Conservation (phyloP, 768 basidiomycete genomes). For the Boletus sensibilis region DNA sequence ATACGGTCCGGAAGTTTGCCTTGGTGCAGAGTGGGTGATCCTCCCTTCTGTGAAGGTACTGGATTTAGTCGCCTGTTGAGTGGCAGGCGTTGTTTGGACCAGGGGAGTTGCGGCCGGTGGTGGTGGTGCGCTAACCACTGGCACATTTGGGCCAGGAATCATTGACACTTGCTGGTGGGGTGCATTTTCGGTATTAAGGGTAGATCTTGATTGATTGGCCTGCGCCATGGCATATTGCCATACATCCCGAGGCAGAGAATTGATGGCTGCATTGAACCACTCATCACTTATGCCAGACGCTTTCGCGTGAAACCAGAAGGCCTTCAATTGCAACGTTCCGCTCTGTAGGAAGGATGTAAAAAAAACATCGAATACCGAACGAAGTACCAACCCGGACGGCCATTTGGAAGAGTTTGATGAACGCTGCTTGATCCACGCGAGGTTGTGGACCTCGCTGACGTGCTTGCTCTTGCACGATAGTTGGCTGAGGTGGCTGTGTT, state of each 20-base stretch:
- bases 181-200: background rate
- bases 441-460: background rate
- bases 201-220: background rate
- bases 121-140: background rate
- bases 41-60: background rate
- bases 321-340: constrained; percentile 13
- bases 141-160: background rate
- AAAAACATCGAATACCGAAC: background rate
- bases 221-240: constrained; percentile 12
- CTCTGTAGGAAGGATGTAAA: constrained; percentile 12
- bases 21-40: background rate
- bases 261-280: constrained; percentile 19
- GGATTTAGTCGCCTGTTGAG: background rate
- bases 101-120: background rate
- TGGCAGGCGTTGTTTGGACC: background rate
- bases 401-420: constrained; percentile 22
- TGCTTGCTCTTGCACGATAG: constrained; percentile 6
- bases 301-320: constrained; percentile 15
- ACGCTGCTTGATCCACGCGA: constrained; percentile 12
- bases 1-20: constrained; percentile 4
- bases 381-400: constrained; percentile 20
- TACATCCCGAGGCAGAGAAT: constrained; percentile 17
- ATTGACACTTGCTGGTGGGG: background rate
- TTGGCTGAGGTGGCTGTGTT: background rate
- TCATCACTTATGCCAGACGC: constrained; percentile 18